Base-by-base conservation (phyloP, 2,329 filamentous ascomycete genomes). In the Calonectria pteridis region DNA sequence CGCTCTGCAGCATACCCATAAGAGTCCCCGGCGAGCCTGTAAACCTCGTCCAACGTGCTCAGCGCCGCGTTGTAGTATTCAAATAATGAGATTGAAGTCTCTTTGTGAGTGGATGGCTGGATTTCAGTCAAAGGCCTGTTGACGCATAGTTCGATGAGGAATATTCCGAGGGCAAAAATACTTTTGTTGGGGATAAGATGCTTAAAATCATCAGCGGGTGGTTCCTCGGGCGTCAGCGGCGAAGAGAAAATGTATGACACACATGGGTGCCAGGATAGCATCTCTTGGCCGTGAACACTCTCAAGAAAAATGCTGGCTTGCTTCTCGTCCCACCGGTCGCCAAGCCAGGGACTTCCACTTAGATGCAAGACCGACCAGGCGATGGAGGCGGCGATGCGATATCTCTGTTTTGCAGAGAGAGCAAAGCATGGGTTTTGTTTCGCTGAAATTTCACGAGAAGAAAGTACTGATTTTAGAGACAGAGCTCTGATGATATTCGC, bases 141-240 rank as follows among this genome's bases (percentile, higher is more conserved):
- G 49, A 70, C 29, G 26, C 68, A 65, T 10, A 65, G 68, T 26
- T 70, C 68, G 14, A 70, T 65, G 43, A 70, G 68, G 10, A 70
- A 23, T 46, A 70, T 31, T 2, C 68, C 68, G 16, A 70, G 68
- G n/a, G 68, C 43, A 29, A 70, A 70, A 28, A 70, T 65, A 23
- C 16, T 46, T 33, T 16, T 65, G 18, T 70, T 70, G 18, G 68
- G 68, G 31, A 70, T 29, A 26, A 70, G 49, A 18, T 53, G 58
- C 16, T 55, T 55, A 14, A 70, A 70, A 3, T 65, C 68, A 6
- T 50, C 37, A 5, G 58, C 23, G 18, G 43, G 29, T 26, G 31
- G 28, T 2, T 37, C 46, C 29, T 66, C 28, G 10, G 20, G 28
- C 4, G 13, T 51, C 4, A 16, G 10, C 18, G 43, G 46, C 10